Base-by-base conservation (phyloP, 75 land plant species). In the Sequoia sempervirens region DNA sequence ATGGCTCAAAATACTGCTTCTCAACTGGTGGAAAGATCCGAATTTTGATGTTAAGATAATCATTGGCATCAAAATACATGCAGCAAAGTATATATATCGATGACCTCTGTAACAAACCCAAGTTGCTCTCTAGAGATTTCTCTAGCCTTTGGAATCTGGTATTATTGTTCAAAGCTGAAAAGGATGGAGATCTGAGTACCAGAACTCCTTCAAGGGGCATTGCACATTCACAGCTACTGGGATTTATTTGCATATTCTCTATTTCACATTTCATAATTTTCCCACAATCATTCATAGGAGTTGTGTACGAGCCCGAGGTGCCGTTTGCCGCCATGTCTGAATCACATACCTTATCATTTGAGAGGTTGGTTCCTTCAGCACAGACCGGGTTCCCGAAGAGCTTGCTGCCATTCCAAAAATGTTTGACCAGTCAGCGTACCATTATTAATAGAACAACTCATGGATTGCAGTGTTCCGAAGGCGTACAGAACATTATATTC, bases 301-400 rank as follows among this genome's bases (percentile, higher is more conserved):
- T 89, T 18, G 87, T 53, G 81, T 90, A 90, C 28, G 0, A 34
- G 36, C 36, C 36, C 36, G 89, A 18, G 30, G n/a, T 20, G 66
- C 7, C 20, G 28, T 78, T 20, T 58, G 5, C 38, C 23, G 18
- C 7, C 17, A 53, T 53, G 9, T 68, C 61, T 54, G 43, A 3
- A 40, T 20, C 17, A 80, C 90, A 92, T 79, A 85, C 86, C 28
- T 5, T 53, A 15, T 26, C 41, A 26, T 26, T 10, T 37, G 73
- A 14, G 32, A 75, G 8, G 9, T 3, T 23, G 8, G 9, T 84
- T 20, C 46, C 41, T 30, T 56, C n/a, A 50, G 43, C 47, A 81
- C 94, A 93, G 61, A 81, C 11, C 74, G 94, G 92, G 79, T 93
- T 89, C 2, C 84, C 85, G 0, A 53, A 14, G 41, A 93, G 87